Evolutionary conservation across 257 asterid species (phyloP).

Genomic region (Solanum tarijense): DNA sequence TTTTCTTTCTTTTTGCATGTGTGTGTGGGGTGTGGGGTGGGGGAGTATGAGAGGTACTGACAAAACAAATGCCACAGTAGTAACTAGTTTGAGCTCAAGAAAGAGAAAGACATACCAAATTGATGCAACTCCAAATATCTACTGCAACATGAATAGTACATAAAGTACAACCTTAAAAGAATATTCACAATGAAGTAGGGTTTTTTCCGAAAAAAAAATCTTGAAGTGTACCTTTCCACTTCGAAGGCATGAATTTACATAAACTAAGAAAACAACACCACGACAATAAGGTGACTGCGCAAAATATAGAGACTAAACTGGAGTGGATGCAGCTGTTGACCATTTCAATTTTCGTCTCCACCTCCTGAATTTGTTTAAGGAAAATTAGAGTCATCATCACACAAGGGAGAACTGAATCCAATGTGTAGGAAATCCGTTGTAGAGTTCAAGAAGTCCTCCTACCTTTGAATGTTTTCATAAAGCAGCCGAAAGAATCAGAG

Average conservation of each 20-base stretch:
- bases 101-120: not conserved
- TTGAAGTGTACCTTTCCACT: not conserved
- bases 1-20: not conserved
- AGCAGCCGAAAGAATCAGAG: slow-evolving; percentile 67
- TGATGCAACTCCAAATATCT: not conserved
- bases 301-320: not conserved
- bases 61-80: not conserved
- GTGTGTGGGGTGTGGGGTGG: not conserved
- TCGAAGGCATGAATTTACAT: not conserved
- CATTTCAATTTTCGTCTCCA: not conserved
- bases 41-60: not conserved
- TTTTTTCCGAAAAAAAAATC: not conserved
- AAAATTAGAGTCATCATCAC: slow-evolving; percentile 97
- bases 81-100: not conserved
- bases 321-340: not conserved
- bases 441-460: slow-evolving; percentile 67
- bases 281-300: not conserved
- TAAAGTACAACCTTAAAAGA: slow-evolving; percentile 5
- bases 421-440: slow-evolving; percentile 85
- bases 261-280: not conserved
- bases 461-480: slow-evolving; percentile 54
- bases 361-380: slow-evolving; percentile 41
- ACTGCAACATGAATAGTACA: not conserved
- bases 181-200: not conserved
- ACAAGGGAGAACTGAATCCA: slow-evolving; percentile 79